A percentile compares a stretch with the other conserved stretches of the same genome.
Evolutionary conservation across 2,329 filamentous ascomycete genomes (phyloP).

Genomic region (Penicillium sp.): DNA sequence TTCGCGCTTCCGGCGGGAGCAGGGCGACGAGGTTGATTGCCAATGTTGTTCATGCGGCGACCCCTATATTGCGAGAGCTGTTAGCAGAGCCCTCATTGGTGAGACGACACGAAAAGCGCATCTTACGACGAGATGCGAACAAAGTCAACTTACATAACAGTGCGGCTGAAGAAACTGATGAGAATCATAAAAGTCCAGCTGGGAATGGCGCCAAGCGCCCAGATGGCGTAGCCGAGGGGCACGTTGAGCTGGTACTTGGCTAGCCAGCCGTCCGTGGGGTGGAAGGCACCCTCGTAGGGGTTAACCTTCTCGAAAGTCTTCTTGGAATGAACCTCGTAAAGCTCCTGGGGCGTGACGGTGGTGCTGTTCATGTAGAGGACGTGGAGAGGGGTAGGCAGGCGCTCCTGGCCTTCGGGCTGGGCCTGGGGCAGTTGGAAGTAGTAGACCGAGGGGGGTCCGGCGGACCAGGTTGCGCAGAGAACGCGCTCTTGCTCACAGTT

Average conservation of each 20-base stretch:
- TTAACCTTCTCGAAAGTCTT: conserved; percentile 55
- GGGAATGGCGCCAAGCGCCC: conserved; percentile 58
- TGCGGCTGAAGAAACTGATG: conserved; percentile 62
- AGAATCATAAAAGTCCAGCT: conserved; percentile 67
- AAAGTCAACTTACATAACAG: conserved; percentile 57
- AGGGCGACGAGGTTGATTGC: conserved; percentile 14
- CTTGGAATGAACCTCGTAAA: conserved; percentile 59
- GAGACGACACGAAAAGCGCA: neutral
- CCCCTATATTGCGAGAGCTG: conserved; percentile 24
- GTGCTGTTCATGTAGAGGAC: conserved; percentile 60
- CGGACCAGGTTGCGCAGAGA: conserved; percentile 63
- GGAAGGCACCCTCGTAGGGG: conserved; percentile 60
- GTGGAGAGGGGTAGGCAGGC: conserved; percentile 55
- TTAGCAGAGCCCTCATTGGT: neutral
- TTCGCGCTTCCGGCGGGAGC: conserved; percentile 26
- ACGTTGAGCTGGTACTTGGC: conserved; percentile 56
- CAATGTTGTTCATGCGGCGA: conserved; percentile 25
- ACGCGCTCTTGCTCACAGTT: conserved; percentile 61
- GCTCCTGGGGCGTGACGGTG: conserved; percentile 56
- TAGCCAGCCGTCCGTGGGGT: conserved; percentile 62
- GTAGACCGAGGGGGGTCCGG: conserved; percentile 58
- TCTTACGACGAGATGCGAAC: conserved; percentile 5
- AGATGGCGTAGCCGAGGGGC: conserved; percentile 59
- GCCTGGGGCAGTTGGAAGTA: conserved; percentile 59
- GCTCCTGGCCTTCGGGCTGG: conserved; percentile 52